Base-by-base conservation (phyloP, 2,329 filamentous ascomycete genomes). In the Zasmidium cellare region DNA sequence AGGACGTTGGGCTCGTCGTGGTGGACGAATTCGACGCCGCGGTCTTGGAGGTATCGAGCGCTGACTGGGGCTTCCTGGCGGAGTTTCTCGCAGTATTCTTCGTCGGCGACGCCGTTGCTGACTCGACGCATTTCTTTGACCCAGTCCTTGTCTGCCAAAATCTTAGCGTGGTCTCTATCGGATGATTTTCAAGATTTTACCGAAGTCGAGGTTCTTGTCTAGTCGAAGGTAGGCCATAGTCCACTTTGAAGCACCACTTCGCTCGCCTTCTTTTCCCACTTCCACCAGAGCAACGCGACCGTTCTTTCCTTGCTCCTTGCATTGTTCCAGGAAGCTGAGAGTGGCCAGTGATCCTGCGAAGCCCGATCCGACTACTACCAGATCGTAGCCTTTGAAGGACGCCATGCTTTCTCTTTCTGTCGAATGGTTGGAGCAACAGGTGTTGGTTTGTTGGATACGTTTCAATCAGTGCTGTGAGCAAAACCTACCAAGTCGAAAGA, bases 181-280 rank as follows among this genome's bases (percentile, higher is more conserved):
- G n/a, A n/a, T n/a, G n/a, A n/a, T n/a, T n/a, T n/a, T n/a, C n/a
- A 28, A 9, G 25, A 18, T 11, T 59, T 23, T 59, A 67, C 63
- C 66, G 56, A 73, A 74, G 51, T 67, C 60, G 18, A 73, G 63
- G 54, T 76, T 67, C 58, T 72, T 72, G 65, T 76, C 74, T 6
- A 78, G 61, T n/a, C 74, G 66, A 7, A 78, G 67, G 58, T 76
- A 76, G 3, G 75, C 74, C 72, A 75, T 76, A 2, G 74, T 77
- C 75, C 74, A 76, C 51, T 74, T 68, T 9, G 69, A 74, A 35
- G 75, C 74, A 44, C 74, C 75, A 56, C 73, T 76, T 56, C 74
- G 71, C 61, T 77, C 75, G 24, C 71, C 73, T 19, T 73, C 67
- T 55, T 71, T 73, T 31, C 75, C 74, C 6, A 72, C 74, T 61